phyloP scores from a whole-genome alignment of 495 filamentous ascomycete species.

The Recurvomyces mirabilis region DNA sequence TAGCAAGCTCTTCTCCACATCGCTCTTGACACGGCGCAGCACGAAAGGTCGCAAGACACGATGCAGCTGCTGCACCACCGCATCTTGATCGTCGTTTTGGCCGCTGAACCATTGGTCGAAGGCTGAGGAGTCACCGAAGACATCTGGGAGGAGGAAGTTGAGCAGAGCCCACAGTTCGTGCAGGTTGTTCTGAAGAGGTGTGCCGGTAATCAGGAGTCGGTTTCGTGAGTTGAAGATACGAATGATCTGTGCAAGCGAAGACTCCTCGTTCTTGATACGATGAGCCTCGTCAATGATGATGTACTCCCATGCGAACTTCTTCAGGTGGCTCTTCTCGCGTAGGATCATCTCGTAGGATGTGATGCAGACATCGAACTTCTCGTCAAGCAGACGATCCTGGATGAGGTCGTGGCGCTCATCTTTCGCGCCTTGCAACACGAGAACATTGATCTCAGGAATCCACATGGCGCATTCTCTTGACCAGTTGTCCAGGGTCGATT shows the following conservation, averaged over 20 bases:
- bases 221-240: slow-evolving; percentile 95
- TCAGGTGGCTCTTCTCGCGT: slow-evolving; percentile 85
- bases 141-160: slow-evolving; percentile 93
- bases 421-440: slow-evolving; percentile 91
- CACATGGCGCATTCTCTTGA: slow-evolving; percentile 84
- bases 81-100: slow-evolving; percentile 81
- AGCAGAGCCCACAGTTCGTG: slow-evolving; percentile 99
- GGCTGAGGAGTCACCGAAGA: slow-evolving; percentile 94
- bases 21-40: slow-evolving; percentile 90
- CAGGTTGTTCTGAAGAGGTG: slow-evolving; percentile 94
- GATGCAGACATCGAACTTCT: slow-evolving; percentile 87
- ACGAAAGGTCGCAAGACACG: slow-evolving; percentile 88
- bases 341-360: slow-evolving; percentile 97
- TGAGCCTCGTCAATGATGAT: slow-evolving; percentile 99
- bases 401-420: slow-evolving; percentile 85
- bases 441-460: slow-evolving; percentile 90
- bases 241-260: slow-evolving; percentile 91
- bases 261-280: slow-evolving; percentile 99
- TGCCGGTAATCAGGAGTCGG: slow-evolving; percentile 90
- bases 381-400: slow-evolving; percentile 76
- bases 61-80: slow-evolving; percentile 94
- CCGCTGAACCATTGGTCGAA: slow-evolving; percentile 97
- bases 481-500: slow-evolving; percentile 98
- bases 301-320: slow-evolving; percentile 99
- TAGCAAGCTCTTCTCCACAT: slow-evolving; percentile 95